Conservation (phyloP, 176 grass and related monocot species). For the Paspalum vaginatum region DNA sequence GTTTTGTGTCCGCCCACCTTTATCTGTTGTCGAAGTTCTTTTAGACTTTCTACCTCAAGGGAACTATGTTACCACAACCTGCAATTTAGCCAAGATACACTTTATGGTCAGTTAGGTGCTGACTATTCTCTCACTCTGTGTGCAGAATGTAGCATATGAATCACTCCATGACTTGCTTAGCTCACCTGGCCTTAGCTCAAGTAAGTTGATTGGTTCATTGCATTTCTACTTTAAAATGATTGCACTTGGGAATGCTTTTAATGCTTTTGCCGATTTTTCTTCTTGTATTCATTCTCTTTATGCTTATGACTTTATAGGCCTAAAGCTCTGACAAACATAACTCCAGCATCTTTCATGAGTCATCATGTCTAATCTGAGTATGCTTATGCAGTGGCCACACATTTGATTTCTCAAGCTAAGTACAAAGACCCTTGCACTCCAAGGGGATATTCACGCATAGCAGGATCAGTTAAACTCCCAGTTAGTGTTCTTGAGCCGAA, state of each 20-base stretch:
- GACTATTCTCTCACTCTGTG: constrained; percentile 30
- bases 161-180: constrained; percentile 73
- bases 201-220: constrained; percentile 52
- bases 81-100: constrained; percentile 7
- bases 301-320: neutral
- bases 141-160: constrained; percentile 93
- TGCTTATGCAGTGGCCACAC: constrained; percentile 57
- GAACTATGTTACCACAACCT: neutral
- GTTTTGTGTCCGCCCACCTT: neutral
- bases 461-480: constrained; percentile 49
- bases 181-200: constrained; percentile 50
- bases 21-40: neutral
- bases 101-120: constrained; percentile 23
- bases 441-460: constrained; percentile 55
- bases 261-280: neutral
- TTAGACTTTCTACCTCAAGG: neutral
- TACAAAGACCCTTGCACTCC: constrained; percentile 92
- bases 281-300: neutral
- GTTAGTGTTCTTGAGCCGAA: constrained; percentile 51
- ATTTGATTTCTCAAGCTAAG: constrained; percentile 56
- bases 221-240: constrained; percentile 7
- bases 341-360: neutral
- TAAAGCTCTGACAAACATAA: constrained; percentile 11
- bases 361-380: constrained; percentile 27
- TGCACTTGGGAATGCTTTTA: neutral